A percentile compares a stretch with the other conserved stretches of the same genome.
Evolutionary conservation across 306 rosid genomes (phyloP).

Genomic region (Gleditsia sinensis): DNA sequence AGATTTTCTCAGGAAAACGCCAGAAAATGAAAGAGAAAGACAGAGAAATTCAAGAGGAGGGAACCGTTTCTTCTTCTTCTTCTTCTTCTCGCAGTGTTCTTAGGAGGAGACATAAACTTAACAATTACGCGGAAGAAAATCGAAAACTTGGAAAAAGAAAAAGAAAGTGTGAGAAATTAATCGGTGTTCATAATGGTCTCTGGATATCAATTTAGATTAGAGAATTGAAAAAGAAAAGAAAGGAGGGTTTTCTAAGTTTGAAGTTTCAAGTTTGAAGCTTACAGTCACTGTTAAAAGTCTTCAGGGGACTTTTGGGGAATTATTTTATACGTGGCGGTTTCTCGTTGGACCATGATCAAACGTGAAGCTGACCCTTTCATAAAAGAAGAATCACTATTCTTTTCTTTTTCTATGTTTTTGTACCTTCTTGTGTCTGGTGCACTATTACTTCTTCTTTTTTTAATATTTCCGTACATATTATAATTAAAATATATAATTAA

Average conservation of each 20-base stretch:
- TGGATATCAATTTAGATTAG: not conserved
- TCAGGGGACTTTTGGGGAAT: not conserved
- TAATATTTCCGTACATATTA: no score
- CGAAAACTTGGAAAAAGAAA: no score
- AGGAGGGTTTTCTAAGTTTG: not conserved
- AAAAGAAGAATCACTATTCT: no score
- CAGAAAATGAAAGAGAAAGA: conserved; percentile 34
- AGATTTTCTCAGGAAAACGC: conserved; percentile 47
- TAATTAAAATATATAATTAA: no score
- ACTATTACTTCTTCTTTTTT: no score
- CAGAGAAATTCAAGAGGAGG: not conserved
- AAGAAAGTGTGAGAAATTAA: not conserved
- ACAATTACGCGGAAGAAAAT: no score
- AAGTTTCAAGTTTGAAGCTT: not conserved
- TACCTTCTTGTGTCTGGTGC: no score
- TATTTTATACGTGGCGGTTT: not conserved
- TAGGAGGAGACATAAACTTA: not conserved
- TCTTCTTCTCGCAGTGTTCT: not conserved
- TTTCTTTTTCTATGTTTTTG: no score
- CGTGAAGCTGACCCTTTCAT: not conserved
- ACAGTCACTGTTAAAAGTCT: not conserved
- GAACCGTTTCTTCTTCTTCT: not conserved
- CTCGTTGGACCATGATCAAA: not conserved
- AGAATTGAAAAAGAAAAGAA: not conserved
- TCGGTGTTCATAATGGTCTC: not conserved